These are phyloP conservation scores for Lactarius hatsudake DNA, from an alignment of 768 basidiomycete genomes.

Conservation along the genomic window DNA sequence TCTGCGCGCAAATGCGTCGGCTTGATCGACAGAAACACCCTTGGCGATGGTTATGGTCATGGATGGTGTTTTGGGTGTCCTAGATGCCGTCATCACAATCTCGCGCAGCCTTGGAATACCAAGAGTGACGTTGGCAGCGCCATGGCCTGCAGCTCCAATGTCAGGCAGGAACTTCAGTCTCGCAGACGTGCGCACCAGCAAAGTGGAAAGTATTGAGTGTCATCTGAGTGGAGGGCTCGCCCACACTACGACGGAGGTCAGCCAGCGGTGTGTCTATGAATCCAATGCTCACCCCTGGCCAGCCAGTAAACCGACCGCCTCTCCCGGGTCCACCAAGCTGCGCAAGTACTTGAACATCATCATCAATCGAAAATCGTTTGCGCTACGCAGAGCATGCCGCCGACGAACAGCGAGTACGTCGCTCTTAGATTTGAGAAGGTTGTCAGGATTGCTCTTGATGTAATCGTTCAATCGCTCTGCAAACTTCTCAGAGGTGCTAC, in stretches of 20 bases:
- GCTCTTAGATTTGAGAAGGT: slow-evolving; percentile 44
- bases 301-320: slow-evolving; percentile 95
- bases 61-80: slow-evolving; percentile 93
- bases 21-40: slow-evolving; percentile 49
- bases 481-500: slow-evolving; percentile 90
- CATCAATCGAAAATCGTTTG: slow-evolving; percentile 67
- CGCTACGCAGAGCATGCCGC: slow-evolving; percentile 45
- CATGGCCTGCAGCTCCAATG: slow-evolving; percentile 64
- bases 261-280: background rate
- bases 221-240: slow-evolving; percentile 99
- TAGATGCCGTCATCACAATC: slow-evolving; percentile 98
- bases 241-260: slow-evolving; percentile 57
- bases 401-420: slow-evolving; percentile 42
- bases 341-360: slow-evolving; percentile 94
- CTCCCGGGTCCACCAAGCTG: slow-evolving; percentile 93
- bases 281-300: slow-evolving; percentile 78
- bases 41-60: slow-evolving; percentile 80
- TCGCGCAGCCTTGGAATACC: slow-evolving; percentile 98
- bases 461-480: slow-evolving; percentile 79
- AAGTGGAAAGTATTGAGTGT: slow-evolving; percentile 99
- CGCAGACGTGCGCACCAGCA: slow-evolving; percentile 58
- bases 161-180: slow-evolving; percentile 12
- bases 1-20: slow-evolving; percentile 82
- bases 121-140: slow-evolving; percentile 97
- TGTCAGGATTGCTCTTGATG: slow-evolving; percentile 67